Conservation (phyloP, 192 early-diverging fungal genomes). For the Coemansia sp. region DNA sequence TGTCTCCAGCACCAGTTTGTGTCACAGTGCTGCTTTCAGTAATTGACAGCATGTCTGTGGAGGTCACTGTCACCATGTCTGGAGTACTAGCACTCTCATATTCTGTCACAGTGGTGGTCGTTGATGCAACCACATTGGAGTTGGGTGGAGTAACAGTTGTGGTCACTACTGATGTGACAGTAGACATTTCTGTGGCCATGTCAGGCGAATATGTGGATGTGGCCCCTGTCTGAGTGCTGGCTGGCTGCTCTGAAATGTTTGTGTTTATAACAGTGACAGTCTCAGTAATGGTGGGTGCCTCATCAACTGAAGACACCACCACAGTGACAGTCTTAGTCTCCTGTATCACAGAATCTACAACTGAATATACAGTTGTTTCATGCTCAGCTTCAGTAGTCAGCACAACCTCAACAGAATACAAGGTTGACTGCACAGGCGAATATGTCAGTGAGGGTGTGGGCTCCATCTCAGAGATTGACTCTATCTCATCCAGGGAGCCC, state of each 20-base stretch:
- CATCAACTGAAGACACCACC: not conserved
- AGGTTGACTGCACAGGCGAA: not conserved
- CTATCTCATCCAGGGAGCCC: not conserved
- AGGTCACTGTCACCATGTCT: not conserved
- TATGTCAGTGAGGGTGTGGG: not conserved
- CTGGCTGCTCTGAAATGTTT: not conserved
- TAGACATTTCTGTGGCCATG: not conserved
- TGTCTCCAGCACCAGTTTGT: not conserved
- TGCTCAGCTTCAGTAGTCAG: not conserved
- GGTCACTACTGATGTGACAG: not conserved
- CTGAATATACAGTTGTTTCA: not conserved
- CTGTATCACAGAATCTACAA: not conserved
- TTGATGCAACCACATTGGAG: not conserved
- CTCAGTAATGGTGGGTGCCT: conserved; percentile 4
- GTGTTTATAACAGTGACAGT: conserved; percentile 1
- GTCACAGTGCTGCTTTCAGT: conserved; percentile 4
- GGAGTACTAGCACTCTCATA: conserved; percentile 4
- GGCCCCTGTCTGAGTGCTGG: not conserved
- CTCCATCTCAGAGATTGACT: too few relatives aligned
- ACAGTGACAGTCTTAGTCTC: conserved; percentile 7
- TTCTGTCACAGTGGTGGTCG: conserved; percentile 5
- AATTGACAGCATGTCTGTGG: not conserved
- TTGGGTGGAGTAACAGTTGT: conserved; percentile 1
- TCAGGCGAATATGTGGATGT: not conserved
- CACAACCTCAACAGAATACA: not conserved